Base-by-base conservation (phyloP, 2,329 filamentous ascomycete species). In the Trematosphaeria pertusa region DNA sequence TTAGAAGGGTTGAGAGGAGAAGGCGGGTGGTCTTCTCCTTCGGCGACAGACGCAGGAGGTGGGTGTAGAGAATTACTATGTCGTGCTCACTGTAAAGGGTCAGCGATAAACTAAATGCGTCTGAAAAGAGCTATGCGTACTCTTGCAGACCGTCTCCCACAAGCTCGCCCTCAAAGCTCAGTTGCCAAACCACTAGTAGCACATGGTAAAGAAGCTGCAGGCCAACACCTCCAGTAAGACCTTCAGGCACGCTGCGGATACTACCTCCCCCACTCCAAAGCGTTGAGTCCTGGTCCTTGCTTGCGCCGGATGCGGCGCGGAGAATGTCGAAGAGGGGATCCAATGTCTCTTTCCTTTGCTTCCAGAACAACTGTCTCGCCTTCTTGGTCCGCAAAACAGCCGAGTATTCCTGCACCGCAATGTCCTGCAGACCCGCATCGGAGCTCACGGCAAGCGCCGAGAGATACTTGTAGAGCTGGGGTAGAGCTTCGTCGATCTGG, bases 21-120 rank as follows among this genome's bases (percentile, higher is more conserved):
- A 99, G 82, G 21, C 94, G 87, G 0, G 93, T 97, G 1, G 93
- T 97, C 80, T 99, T 99, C 72, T 97, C 94, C 73, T 99, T 99
- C 34, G 93, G 92, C 2, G 94, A 97, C 32, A 96, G 80, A 43
- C 91, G 88, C 44, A 99, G 81, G 28, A 99, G 86, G 58, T 95
- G 89, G n/a, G 89, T 91, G 72, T 96, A 97, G 34, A 97, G 83
- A 36, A 91, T 82, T 54, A 97, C 82, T 58, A 97, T 87, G 65
- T 97, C 92, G 74, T 96, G 91, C 73, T 97, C 92, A 60, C 92
- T 96, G 37, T 6, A 15, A 11, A 15, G 5, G n/a, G 47, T 62
- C 54, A 69, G 61, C n/a, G n/a, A n/a, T n/a, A n/a, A n/a, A n/a
- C n/a, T n/a, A n/a, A n/a, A n/a, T n/a, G n/a, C n/a, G n/a, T n/a